Base-by-base conservation (phyloP, 2,329 filamentous ascomycete species). In the Cordyceps farinosa region DNA sequence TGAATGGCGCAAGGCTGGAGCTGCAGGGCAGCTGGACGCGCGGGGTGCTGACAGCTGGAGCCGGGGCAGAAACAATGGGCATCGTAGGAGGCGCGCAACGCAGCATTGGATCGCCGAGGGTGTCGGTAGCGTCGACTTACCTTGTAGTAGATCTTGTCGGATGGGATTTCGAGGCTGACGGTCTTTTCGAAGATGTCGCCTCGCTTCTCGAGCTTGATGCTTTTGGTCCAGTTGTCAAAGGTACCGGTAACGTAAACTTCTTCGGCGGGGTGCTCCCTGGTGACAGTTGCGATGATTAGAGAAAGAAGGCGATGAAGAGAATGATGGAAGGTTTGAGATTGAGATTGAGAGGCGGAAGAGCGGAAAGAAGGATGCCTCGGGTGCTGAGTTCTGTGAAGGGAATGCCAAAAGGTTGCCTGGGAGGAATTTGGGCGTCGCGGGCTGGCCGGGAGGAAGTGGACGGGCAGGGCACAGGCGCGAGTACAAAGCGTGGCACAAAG, bases 161-260 rank as follows among this genome's bases (percentile, higher is more conserved):
- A 79, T 17, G 81, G 78, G 62, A 85, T 80, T 56, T 89, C 81
- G 40, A 98, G 82, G 60, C 85, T 80, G 65, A 99, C 92, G 40
- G 86, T 86, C 82, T 97, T 97, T 77, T 90, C 83, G 77, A 96
- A 96, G 70, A 83, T 71, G 67, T 87, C 81, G 73, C 84, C 90
- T 47, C 87, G 83, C 79, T 91, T 92, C 54, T 92, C 87, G 64
- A 99, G 84, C 80, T 90, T 86, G 75, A 94, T 86, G 63, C 87
- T 92, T 82, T 95, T 94, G 69, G 85, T 84, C 95, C 95, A 99
- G 79, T 91, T 85, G 79, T 98, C 94, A 75, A 98, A 98, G 67
- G 91, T 94, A 74, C 95, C 95, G 47, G 94, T 98, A 70, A 98
- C 95, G 77, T 90, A 94, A 76, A 98, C 94, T 74, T 96, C 90